Conservation (phyloP, 169 alveolate species). For the Plasmodium yoelii region DNA sequence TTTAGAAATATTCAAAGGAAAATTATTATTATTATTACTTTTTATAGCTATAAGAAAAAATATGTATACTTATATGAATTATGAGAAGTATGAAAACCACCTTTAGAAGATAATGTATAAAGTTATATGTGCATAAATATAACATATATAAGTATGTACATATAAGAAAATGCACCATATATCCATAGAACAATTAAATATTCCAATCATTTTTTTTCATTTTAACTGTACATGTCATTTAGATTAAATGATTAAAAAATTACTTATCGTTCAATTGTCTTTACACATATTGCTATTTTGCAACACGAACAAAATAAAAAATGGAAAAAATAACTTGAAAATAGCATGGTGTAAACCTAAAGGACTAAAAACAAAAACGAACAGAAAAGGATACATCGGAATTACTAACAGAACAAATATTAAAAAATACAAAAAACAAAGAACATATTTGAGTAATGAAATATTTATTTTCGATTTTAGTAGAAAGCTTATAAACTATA, state of each 20-base stretch:
- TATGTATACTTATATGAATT: no score
- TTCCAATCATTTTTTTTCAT: not conserved
- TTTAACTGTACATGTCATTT: not conserved
- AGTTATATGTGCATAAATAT: no score
- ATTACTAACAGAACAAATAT: not conserved
- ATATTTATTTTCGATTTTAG: constrained; percentile 62
- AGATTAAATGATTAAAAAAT: constrained; percentile 32
- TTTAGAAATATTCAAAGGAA: no score
- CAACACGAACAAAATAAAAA: constrained; percentile 22
- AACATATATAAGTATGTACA: no score
- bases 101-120: no score
- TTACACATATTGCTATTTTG: constrained; percentile 21
- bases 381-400: constrained; percentile 5
- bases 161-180: no score
- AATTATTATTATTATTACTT: no score
- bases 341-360: not conserved
- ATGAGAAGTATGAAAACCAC: no score
- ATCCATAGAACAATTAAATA: not conserved
- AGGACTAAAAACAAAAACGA: not conserved
- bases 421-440: constrained; percentile 8
- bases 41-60: no score
- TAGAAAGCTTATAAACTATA: constrained; percentile 55
- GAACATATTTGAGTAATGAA: constrained; percentile 17
- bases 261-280: constrained; percentile 17
- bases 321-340: constrained; percentile 7